phyloP scores from a whole-genome alignment of 352 stramenopile genomes.

The Pythium vanterpoolii region DNA sequence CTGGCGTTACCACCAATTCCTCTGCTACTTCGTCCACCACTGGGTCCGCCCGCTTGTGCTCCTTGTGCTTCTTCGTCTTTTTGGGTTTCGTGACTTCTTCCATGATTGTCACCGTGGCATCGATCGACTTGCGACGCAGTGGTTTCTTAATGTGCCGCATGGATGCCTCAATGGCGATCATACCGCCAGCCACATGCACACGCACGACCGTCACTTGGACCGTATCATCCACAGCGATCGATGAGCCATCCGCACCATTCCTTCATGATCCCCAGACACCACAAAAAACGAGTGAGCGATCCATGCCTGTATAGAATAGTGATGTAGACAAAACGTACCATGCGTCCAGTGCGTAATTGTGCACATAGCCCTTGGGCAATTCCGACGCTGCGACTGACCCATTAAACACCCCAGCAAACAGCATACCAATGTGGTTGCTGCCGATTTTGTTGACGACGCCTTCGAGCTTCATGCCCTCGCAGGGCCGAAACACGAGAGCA shows the following conservation, averaged over 20 bases:
- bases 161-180: conserved; percentile 78
- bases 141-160: conserved; percentile 47
- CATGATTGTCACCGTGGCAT: neutral
- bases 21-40: conserved; percentile 19
- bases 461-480: conserved; percentile 57
- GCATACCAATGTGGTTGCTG: conserved; percentile 83
- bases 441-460: conserved; percentile 82
- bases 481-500: conserved; percentile 70
- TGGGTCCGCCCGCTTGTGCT: conserved; percentile 6
- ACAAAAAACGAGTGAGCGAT: neutral
- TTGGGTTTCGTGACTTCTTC: conserved; percentile 24
- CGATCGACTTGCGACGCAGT: conserved; percentile 16
- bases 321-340: conserved; percentile 60
- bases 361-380: conserved; percentile 69
- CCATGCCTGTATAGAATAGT: too few relatives aligned
- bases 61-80: conserved; percentile 29
- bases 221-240: conserved; percentile 59
- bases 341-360: conserved; percentile 77
- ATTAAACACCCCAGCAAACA: conserved; percentile 82
- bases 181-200: conserved; percentile 67
- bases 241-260: conserved; percentile 47
- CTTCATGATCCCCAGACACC: conserved; percentile 18
- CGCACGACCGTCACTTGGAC: conserved; percentile 66
- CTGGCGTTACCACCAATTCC: conserved; percentile 4
- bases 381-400: conserved; percentile 72